Base-by-base conservation (phyloP, 2,329 filamentous ascomycete genomes). In the Aspergillus sp. region DNA sequence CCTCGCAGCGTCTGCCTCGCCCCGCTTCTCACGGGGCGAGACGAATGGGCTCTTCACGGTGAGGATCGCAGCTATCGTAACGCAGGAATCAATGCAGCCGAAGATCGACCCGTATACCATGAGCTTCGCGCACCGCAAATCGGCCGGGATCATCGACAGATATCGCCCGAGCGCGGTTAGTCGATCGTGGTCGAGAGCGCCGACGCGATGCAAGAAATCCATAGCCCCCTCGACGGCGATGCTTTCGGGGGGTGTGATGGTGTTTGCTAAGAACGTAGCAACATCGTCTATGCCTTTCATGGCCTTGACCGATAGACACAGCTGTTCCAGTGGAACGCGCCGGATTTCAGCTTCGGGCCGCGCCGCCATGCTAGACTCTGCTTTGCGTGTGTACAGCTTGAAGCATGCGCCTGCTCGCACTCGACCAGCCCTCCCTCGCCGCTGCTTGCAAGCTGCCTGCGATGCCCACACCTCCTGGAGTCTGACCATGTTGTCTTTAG, bases 401-500 rank as follows among this genome's bases (percentile, higher is more conserved):
- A 93, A 98, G 68, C 89, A 96, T 44, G 78, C 79, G 34, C 91
- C 91, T 15, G 83, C 83, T 34, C 86, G 78, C 1, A 98, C 91
- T 72, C 91, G 80, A 52, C 91, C 91, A 16, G 91, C 91, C 66
- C 91, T 81, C 53, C 91, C 91, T 34, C 86, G 79, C 24, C 91
- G 78, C 57, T 98, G 91, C 60, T 95, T 94, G 57, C 88, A 94
- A 3, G 91, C 89, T 6, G 91, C 89, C 25, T 78, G 77, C 1
- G 89, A 96, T 0, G 88, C 91, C 88, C 88, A 98, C 0, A 86
- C 86, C 63, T 98, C 91, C 46, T 89, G 82, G 1, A 98, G 75
- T 49, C 85, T 86, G 26, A 93, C 82, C 79, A 96, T 94, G 53
- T 94, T 94, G 55, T 82, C 93, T 41, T 81, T 74, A 0, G 86